Base-by-base conservation (phyloP, 257 asterid genomes). In the Petrea volubilis region DNA sequence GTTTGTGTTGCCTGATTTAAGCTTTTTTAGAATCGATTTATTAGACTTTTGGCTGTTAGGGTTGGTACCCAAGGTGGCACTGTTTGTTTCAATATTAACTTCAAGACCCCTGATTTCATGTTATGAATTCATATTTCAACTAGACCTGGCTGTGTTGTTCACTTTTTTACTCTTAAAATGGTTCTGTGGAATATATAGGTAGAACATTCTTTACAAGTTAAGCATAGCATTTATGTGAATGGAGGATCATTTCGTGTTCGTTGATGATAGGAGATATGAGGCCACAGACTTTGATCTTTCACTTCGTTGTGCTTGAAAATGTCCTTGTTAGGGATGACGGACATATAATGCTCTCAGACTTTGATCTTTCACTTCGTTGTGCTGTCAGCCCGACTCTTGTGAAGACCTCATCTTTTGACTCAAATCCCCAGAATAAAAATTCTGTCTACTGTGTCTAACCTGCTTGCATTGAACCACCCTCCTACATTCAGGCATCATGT, bases 211-310 rank as follows among this genome's bases (percentile, higher is more conserved):
- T 24, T 25, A 33, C 50, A 29, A 44, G 49, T 34, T 33, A 29
- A 38, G 55, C 21, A 7, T 53, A 41, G 61, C 60, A 44, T 67
- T 70, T 20, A 43, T 52, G 69, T 49, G 40, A 24, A 20, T 14
- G 46, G 23, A 21, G 56, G 28, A 47, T 61, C 25, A 36, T 50
- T 28, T 49, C 57, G 6, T 61, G 59, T 11, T 24, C 12, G 60
- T 6, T 23, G 31, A 25, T 67, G 65, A 51, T n/a, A n/a, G 92
- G 92, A 0, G 89, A 86, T 49, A 83, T 86, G 59, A 86, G 83
- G 92, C 92, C 57, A 83, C 92, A 2, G 92, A 86, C 47, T 86
- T 86, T 20, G 91, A 86, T 64, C 89, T 86, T 28, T 86, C 91
- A 33, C 86, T 86, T 27, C 88, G 91, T 36, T 86, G 89, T 23